phyloP scores from a whole-genome alignment of 345 rosid genomes.

The Heritiera fomes region DNA sequence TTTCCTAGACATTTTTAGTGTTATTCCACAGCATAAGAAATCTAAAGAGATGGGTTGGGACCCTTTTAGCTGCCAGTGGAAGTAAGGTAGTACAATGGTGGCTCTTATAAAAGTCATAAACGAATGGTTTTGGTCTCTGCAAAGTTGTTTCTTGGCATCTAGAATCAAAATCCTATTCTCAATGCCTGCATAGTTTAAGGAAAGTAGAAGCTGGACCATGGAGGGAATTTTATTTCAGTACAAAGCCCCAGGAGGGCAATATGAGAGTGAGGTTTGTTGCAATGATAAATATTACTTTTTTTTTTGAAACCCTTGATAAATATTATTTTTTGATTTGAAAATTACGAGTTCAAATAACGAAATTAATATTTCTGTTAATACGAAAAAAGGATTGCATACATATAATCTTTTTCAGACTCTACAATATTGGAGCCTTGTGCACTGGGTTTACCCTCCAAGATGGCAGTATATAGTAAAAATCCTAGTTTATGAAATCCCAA shows the following conservation, averaged over 20 bases:
- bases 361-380: too few relatives aligned
- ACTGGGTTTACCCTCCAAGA: neutral
- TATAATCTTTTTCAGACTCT: too few relatives aligned
- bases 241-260: neutral
- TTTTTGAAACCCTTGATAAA: too few relatives aligned
- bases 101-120: constrained; percentile 4
- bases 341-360: too few relatives aligned
- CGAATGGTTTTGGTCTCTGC: constrained; percentile 20
- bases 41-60: neutral
- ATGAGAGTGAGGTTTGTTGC: too few relatives aligned
- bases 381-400: too few relatives aligned
- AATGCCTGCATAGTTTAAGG: neutral
- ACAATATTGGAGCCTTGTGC: too few relatives aligned
- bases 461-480: neutral
- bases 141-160: constrained; percentile 22
- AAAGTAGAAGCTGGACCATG: neutral
- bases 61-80: constrained; percentile 5
- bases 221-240: neutral
- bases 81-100: neutral
- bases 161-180: constrained; percentile 23
- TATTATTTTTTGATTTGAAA: too few relatives aligned
- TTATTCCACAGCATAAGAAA: constrained; percentile 9
- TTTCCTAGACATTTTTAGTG: constrained; percentile 1
- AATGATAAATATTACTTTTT: too few relatives aligned
- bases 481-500: neutral